A percentile compares a stretch with the other conserved stretches of the same genome.
phyloP scores from a whole-genome alignment of 2,329 filamentous ascomycete species.

The Phaeosphaeria sp. region DNA sequence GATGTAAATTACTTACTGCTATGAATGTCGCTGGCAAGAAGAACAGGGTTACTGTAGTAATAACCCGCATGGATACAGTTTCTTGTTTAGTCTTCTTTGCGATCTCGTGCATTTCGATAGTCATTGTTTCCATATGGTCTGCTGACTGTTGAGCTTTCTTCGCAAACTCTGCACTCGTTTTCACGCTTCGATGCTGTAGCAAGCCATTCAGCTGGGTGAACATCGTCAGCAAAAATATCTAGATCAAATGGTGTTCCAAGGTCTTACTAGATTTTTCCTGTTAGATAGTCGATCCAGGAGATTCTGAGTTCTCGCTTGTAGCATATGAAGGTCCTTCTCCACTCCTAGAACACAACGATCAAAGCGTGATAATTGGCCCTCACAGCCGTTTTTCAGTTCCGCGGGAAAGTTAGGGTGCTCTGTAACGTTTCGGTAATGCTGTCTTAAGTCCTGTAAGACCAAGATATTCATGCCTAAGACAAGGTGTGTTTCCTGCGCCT shows the following conservation, averaged over 20 bases:
- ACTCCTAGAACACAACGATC: constrained; percentile 10
- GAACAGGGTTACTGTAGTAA: constrained; percentile 52
- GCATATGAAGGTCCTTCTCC: constrained; percentile 20
- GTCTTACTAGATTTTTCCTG: constrained; percentile 26
- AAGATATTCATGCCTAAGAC: constrained; percentile 42
- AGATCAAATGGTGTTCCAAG: too few relatives aligned
- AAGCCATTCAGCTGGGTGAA: constrained; percentile 44
- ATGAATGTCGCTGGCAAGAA: constrained; percentile 54
- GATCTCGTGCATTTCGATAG: constrained; percentile 35
- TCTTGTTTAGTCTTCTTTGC: constrained; percentile 48
- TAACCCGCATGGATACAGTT: constrained; percentile 52
- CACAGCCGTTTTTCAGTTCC: constrained; percentile 3
- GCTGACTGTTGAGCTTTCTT: constrained; percentile 26
- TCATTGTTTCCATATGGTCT: constrained; percentile 38
- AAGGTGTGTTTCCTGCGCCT: constrained; percentile 43
- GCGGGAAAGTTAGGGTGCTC: not conserved
- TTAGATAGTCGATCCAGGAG: constrained; percentile 21
- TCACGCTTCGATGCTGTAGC: constrained; percentile 42
- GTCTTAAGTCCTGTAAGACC: constrained; percentile 31
- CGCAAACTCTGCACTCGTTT: constrained; percentile 34
- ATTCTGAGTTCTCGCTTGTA: constrained; percentile 18
- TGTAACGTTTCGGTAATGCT: not conserved
- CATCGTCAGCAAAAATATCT: too few relatives aligned
- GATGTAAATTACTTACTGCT: constrained; percentile 38
- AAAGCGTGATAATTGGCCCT: constrained; percentile 15